Base-by-base conservation (phyloP, 352 stramenopile genomes). In the Phytophthora pseudosyringae region DNA sequence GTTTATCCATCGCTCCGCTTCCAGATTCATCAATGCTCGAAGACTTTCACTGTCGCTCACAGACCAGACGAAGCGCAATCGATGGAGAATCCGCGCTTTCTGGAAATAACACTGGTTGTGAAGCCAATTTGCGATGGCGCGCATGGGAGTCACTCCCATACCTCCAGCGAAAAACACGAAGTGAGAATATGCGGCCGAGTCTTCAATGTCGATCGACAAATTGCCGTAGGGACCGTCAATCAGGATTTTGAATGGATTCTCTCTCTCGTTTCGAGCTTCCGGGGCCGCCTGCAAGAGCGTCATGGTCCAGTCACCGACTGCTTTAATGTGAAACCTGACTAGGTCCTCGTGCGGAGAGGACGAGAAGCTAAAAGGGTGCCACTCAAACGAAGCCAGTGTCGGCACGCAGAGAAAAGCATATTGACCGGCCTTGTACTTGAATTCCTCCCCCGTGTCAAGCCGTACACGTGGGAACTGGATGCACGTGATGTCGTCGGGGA, bases 321-420 rank as follows among this genome's bases (percentile, higher is more conserved):
- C 59, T 31, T 76, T 80, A 59, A 92, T 78, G 45, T 88, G 80
- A 45, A 94, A 75, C 1, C 65, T 78, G 25, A 88, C 67, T 39
- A 78, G 49, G 35, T 75, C 28, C 73, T 94, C 80, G 15, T 76
- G 61, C 0, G 86, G 85, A 2, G 78, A 81, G 13, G 79, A 91
- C 9, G 83, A 90, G 29, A 97, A 81, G 6, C 80, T 91, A 60
- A 94, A 96, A n/a, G 89, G 88, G 67, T 97, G 89, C 86, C 88
- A 96, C 67, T 96, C 73, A 0, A 84, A 40, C 5, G 50, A 8
- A 7, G 72, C 81, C 18, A 96, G 48, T 13, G 46, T 31, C 2
- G 86, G 86, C 10, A 97, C 52, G 63, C 87, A 90, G 18, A 97
- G 44, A 61, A 93, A 95, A 4, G 71, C 77, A 63, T 96, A 96